Conservation (phyloP, 2,329 filamentous ascomycete species). For the Penicillium sp. region DNA sequence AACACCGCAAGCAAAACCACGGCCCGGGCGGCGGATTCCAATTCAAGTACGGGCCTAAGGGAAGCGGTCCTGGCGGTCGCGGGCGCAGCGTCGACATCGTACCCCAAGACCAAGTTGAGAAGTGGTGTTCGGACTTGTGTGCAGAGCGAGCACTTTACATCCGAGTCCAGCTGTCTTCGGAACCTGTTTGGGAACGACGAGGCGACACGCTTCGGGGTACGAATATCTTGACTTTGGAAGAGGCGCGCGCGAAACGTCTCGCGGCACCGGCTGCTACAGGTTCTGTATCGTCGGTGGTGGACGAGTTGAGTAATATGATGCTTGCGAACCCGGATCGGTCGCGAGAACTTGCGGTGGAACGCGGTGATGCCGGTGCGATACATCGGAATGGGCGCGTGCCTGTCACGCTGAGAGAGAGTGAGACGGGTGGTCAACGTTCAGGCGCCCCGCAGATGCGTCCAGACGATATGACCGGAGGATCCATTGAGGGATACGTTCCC, state of each 20-base stretch:
- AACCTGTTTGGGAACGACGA: slow-evolving; percentile 80
- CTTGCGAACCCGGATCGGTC: slow-evolving; percentile 28
- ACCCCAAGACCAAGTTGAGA: slow-evolving; percentile 70
- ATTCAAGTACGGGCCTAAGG: slow-evolving; percentile 60
- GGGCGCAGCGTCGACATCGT: slow-evolving; percentile 67
- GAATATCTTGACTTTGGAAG: slow-evolving; percentile 66
- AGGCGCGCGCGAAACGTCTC: slow-evolving; percentile 46
- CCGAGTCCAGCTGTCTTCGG: slow-evolving; percentile 82
- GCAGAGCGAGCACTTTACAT: slow-evolving; percentile 79
- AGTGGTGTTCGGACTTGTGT: slow-evolving; percentile 84
- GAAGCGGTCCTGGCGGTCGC: slow-evolving; percentile 45
- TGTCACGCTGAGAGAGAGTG: slow-evolving; percentile 38
- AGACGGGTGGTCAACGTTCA: slow-evolving; percentile 15
- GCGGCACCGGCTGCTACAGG: slow-evolving; percentile 22
- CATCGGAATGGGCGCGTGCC: slow-evolving; percentile 33
- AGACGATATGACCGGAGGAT: slow-evolving; percentile 39
- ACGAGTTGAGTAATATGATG: slow-evolving; percentile 28
- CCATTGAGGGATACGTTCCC: slow-evolving; percentile 46
- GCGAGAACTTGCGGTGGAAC: slow-evolving; percentile 38
- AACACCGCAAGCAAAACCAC: slow-evolving; percentile 59
- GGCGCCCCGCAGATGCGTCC: slow-evolving; percentile 36
- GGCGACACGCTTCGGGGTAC: slow-evolving; percentile 51
- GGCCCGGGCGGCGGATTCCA: slow-evolving; percentile 64
- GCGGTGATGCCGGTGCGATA: slow-evolving; percentile 33
- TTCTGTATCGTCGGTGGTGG: slow-evolving; percentile 22